A percentile compares a stretch with the other conserved stretches of the same genome.
phyloP scores from a whole-genome alignment of 495 filamentous ascomycete species.

The Penicillium daleae region DNA sequence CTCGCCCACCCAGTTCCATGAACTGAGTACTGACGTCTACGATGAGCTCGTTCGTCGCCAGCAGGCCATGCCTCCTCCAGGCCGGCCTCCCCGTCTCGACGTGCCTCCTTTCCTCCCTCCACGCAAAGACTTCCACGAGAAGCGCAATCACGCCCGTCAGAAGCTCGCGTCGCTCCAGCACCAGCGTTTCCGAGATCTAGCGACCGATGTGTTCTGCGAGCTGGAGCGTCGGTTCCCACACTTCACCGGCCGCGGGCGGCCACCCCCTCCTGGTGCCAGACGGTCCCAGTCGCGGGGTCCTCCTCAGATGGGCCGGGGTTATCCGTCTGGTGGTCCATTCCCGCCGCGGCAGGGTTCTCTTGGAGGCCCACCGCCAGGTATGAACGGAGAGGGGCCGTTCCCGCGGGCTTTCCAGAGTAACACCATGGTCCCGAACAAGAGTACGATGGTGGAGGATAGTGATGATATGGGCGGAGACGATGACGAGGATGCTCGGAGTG shows the following conservation, averaged over 20 bases:
- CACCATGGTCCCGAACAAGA: slow-evolving; percentile 95
- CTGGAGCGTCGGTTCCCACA: slow-evolving; percentile 87
- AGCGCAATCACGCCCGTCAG: slow-evolving; percentile 93
- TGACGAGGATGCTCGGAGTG: slow-evolving; percentile 64
- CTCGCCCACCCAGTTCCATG: slow-evolving; percentile 90
- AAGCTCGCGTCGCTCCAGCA: slow-evolving; percentile 87
- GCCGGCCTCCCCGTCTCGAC: slow-evolving; percentile 54
- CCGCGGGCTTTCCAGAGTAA: slow-evolving; percentile 94
- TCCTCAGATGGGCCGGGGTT: slow-evolving; percentile 43
- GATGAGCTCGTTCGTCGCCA: slow-evolving; percentile 92
- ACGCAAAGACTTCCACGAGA: slow-evolving; percentile 88
- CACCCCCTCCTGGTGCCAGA: slow-evolving; percentile 44
- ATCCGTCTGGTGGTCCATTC: slow-evolving; percentile 48
- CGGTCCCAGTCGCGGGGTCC: slow-evolving; percentile 49
- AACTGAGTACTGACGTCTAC: slow-evolving; percentile 96
- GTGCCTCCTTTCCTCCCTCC: slow-evolving; percentile 76
- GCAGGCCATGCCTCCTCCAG: slow-evolving; percentile 60
- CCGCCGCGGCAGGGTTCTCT: slow-evolving; percentile 52
- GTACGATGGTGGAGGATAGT: slow-evolving; percentile 97
- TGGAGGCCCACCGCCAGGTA: slow-evolving; percentile 45
- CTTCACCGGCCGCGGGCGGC: slow-evolving; percentile 61
- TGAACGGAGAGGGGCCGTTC: slow-evolving; percentile 61
- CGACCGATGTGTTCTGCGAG: slow-evolving; percentile 94
- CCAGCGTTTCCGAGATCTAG: slow-evolving; percentile 84
- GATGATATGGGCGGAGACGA: slow-evolving; percentile 69